phyloP scores from a whole-genome alignment of 2,329 filamentous ascomycete species.

The Parastagonospora avenae region DNA sequence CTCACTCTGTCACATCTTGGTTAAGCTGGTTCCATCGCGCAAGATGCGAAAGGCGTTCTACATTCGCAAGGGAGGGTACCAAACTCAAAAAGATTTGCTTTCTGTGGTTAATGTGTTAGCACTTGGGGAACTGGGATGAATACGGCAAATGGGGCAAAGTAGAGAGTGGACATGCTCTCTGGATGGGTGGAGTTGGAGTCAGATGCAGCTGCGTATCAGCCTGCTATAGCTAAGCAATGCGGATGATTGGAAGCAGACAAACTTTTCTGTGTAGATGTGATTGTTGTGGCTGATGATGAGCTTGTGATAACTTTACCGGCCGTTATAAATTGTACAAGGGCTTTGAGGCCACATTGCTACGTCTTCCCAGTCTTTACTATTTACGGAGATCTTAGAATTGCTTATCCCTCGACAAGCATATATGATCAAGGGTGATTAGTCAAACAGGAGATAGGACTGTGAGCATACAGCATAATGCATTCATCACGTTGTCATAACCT shows the following conservation, averaged over 20 bases:
- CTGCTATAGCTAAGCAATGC: conserved; percentile 8
- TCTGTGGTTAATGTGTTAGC: conserved; percentile 11
- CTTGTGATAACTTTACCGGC: not conserved
- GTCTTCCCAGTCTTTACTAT: too few species aligned
- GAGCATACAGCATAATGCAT: too few species aligned
- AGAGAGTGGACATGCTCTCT: not conserved
- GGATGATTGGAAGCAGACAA: conserved; percentile 4
- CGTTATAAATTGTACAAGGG: not conserved
- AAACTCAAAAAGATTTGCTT: conserved; percentile 27
- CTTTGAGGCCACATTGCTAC: too few species aligned
- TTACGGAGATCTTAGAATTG: too few species aligned
- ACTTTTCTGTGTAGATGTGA: not conserved
- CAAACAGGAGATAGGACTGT: too few species aligned
- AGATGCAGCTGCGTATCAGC: conserved; percentile 2
- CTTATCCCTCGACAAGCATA: too few species aligned
- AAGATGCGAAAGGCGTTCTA: conserved; percentile 29
- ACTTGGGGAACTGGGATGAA: conserved; percentile 9
- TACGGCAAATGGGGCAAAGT: too few species aligned
- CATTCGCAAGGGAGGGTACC: conserved; percentile 29
- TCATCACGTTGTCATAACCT: too few species aligned
- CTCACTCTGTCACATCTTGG: conserved; percentile 32
- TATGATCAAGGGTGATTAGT: too few species aligned
- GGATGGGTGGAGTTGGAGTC: not conserved
- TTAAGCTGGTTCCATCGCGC: conserved; percentile 25
- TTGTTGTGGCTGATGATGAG: not conserved